Percentiles rank a stretch among this genome's conserved stretches.
These are phyloP conservation scores for Pythium scleroteichum DNA, from an alignment of 352 stramenopile genomes.

Conservation along the genomic window DNA sequence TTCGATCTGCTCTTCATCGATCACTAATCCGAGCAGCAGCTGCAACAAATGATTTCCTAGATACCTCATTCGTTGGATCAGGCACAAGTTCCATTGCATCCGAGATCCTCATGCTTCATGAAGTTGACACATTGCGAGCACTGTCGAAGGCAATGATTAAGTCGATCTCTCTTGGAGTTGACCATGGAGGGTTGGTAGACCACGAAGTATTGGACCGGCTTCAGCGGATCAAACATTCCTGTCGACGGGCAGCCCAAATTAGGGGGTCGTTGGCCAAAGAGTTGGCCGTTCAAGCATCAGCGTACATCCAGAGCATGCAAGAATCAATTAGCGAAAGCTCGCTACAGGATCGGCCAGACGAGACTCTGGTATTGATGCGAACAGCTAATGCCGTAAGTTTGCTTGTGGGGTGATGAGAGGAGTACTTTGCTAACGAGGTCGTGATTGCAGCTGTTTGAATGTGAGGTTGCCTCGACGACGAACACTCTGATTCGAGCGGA, in stretches of 20 bases:
- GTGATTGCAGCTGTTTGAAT: conserved; percentile 12
- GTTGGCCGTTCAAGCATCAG: background rate
- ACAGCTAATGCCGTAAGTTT: background rate
- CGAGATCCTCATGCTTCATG: conserved; percentile 1
- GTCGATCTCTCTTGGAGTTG: background rate
- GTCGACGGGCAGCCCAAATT: background rate
- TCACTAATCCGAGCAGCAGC: conserved; percentile 4
- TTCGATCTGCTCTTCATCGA: conserved; percentile 1
- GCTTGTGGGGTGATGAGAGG: no score
- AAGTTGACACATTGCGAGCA: background rate
- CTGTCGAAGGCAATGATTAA: conserved; percentile 12
- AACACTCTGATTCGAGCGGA: background rate
- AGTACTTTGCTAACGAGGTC: background rate
- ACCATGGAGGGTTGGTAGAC: background rate
- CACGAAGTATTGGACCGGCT: background rate
- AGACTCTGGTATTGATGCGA: no score
- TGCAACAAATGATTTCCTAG: conserved; percentile 11
- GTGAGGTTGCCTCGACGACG: background rate
- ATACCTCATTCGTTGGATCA: background rate
- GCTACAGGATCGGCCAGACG: no score
- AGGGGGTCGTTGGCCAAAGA: background rate
- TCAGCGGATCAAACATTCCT: conserved; percentile 14
- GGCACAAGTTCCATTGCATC: background rate
- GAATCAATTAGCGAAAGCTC: no score
- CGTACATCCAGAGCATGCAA: background rate